Conservation (phyloP, 2,329 filamentous ascomycete species). For the Iodosphaeria phyllophila region DNA sequence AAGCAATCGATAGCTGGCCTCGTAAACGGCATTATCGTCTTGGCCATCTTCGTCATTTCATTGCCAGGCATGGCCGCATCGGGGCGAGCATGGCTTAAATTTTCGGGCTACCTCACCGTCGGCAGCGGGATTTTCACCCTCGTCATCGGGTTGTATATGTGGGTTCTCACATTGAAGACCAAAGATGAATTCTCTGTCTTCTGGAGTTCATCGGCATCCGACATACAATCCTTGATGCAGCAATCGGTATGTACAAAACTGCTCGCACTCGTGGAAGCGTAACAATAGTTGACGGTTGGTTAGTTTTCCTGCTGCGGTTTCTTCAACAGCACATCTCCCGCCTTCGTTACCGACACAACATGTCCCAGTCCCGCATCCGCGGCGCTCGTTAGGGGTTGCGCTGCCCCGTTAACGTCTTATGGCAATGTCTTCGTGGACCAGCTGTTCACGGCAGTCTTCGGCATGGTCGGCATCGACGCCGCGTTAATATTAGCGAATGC, state of each 20-base stretch:
- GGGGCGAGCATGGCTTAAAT: constrained; percentile 49
- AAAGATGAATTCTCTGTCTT: constrained; percentile 40
- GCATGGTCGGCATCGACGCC: constrained; percentile 54
- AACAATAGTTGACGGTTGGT: background rate
- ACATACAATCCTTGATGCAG: constrained; percentile 51
- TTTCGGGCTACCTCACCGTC: constrained; percentile 46
- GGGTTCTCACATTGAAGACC: constrained; percentile 55
- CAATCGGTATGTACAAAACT: constrained; percentile 31
- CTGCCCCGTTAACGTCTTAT: constrained; percentile 46
- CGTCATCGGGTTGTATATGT: constrained; percentile 45
- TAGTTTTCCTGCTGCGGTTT: constrained; percentile 76
- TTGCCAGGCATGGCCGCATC: constrained; percentile 54
- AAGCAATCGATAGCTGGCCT: constrained; percentile 35
- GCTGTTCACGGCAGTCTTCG: constrained; percentile 66
- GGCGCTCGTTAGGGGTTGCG: constrained; percentile 50
- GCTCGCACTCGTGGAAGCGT: background rate
- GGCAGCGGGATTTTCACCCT: constrained; percentile 44
- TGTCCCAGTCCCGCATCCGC: constrained; percentile 56
- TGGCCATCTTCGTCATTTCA: constrained; percentile 49
- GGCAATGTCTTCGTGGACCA: constrained; percentile 54
- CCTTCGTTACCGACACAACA: constrained; percentile 48
- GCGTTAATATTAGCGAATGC: constrained; percentile 51
- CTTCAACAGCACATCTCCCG: constrained; percentile 49
- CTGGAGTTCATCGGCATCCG: constrained; percentile 37
- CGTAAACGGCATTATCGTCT: constrained; percentile 52